Percentiles rank a stretch among this genome's conserved stretches.
These are phyloP conservation scores for Sugiyamaella floridensis DNA, from an alignment of 805 yeast genomes.

Conservation along the genomic window DNA sequence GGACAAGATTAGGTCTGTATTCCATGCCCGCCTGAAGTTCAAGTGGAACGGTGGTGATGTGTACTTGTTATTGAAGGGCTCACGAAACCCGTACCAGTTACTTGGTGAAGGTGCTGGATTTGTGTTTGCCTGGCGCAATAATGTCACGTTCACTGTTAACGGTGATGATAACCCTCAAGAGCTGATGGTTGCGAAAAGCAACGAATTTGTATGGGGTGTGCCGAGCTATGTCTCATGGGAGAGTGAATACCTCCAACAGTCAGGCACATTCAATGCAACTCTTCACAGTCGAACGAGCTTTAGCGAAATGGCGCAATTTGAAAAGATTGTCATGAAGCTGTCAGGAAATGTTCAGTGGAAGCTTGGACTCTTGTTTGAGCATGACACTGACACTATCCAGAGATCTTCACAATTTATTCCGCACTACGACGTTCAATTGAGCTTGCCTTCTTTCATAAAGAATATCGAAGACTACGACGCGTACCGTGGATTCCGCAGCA, in stretches of 20 bases:
- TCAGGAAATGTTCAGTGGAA: constrained; percentile 70
- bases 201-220: constrained; percentile 58
- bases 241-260: constrained; percentile 21
- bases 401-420: constrained; percentile 47
- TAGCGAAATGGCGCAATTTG: constrained; percentile 23
- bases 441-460: constrained; percentile 46
- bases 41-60: constrained; percentile 42
- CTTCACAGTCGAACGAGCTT: constrained; percentile 18
- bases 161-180: constrained; percentile 59
- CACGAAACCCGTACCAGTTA: constrained; percentile 70
- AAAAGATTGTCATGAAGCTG: constrained; percentile 53
- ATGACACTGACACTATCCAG: constrained; percentile 36
- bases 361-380: constrained; percentile 66
- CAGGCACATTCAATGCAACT: constrained; percentile 30
- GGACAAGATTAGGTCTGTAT: constrained; percentile 74
- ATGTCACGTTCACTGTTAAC: constrained; percentile 56
- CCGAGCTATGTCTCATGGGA: constrained; percentile 61
- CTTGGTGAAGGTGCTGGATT: constrained; percentile 69
- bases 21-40: constrained; percentile 65
- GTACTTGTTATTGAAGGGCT: constrained; percentile 49
- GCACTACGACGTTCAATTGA: constrained; percentile 57
- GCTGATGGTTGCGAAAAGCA: constrained; percentile 58
- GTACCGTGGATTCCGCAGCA: constrained; percentile 70
- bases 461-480: constrained; percentile 63
- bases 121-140: constrained; percentile 59